Base-by-base conservation (phyloP, 352 stramenopile genomes). In the Globisporangium yorkense region DNA sequence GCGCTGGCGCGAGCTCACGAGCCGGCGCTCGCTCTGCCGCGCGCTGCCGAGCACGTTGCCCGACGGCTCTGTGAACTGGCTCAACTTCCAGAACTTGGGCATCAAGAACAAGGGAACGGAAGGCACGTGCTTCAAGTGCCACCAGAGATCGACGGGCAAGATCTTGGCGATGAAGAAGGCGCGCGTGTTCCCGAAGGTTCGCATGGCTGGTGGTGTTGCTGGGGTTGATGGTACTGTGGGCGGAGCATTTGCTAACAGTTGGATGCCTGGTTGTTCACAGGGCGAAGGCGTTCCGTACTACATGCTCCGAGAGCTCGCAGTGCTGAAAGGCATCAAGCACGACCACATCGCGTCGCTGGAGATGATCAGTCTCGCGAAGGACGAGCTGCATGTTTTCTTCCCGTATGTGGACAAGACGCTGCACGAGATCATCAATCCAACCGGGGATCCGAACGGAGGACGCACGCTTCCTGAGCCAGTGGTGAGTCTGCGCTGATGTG, bases 271-370 rank as follows among this genome's bases (percentile, higher is more conserved):
- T 62, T 29, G 27, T 55, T 46, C 49, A 6, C 43, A 93, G 74
- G 88, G 88, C 39, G 88, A 97, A 75, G 89, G 88, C 37, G 85
- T 97, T 18, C 89, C 89, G n/a, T 97, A 97, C 57, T 97, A 97
- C 62, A 97, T 96, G 89, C 72, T 97, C 10, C 73, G 89, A 50
- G 89, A 97, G 56, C 59, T 97, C 29, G 87, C 89, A 13, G 89
- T 96, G 27, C 59, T 97, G 12, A 89, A 92, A 51, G 84, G 87
- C 21, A 89, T 97, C 59, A 75, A 81, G 52, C 89, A 97, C 46
- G 81, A 88, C 43, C 76, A 97, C 70, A 96, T 97, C 65, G 84
- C 88, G 24, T 87, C 83, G 1, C 68, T 97, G 43, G 82, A 95
- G 54, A 81, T 93, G 62, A 93, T 96, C 57, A 92, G 80, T 49